Base-by-base conservation (phyloP, 2,329 filamentous ascomycete genomes). In the Graphilbum ipis-grandicollis region DNA sequence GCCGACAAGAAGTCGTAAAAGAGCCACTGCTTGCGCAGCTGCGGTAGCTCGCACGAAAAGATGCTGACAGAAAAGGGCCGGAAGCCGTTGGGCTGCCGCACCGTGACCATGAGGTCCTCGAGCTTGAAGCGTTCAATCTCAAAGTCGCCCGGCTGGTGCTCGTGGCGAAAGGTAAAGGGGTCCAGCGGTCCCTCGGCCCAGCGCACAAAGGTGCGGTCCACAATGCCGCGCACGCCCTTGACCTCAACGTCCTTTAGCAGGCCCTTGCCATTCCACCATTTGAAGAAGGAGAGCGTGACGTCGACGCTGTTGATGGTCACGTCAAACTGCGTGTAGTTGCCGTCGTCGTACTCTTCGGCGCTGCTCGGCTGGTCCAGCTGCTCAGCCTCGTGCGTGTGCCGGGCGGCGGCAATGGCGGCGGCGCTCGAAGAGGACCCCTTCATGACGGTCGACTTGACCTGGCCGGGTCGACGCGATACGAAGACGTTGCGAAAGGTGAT, bases 251-350 rank as follows among this genome's bases (percentile, higher is more conserved):
- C 83, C 47, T 82, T 78, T 9, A 98, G 62, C 6, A 92, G 66
- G 0, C 90, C 90, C 55, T 88, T 94, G 18, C 90, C 88, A 48
- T 93, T 96, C 73, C 93, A 92, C 90, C 90, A 98, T 53, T 94
- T 96, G n/a, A 85, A 68, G 48, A 98, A 96, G 0, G 90, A 98
- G 19, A 98, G 56, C 0, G 88, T 96, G 31, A 98, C 88, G 50
- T 98, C 93, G 43, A 98, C 83, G 1, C 83, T 92, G 43, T 90
- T 83, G 41, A 98, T 83, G 0, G 85, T 93, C 14, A 98, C 65
- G 50, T 98, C 90, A 48, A 94, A 98, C 47, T 98, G 90, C 0
- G 86, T 94, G 54, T 96, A 98, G 52, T 98, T 98, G 15, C 82
- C 84, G 51, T 96, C 88, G 50, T 96, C 86, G 17, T 58, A 56